Evolutionary conservation across 805 yeast species (phyloP).

Genomic region (Ogataea methylovora): DNA sequence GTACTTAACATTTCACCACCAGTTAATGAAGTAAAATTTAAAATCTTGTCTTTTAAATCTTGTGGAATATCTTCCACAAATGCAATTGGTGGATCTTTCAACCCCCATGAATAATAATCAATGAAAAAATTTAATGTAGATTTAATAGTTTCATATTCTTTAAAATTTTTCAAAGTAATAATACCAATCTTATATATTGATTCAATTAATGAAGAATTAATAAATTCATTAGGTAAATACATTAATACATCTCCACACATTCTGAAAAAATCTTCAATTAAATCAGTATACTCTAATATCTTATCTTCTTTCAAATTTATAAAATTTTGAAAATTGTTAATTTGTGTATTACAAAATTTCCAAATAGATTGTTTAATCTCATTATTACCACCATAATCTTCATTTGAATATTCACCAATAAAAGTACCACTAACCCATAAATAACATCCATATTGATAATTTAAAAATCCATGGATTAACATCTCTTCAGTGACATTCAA

Average conservation of each 20-base stretch:
- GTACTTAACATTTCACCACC: constrained; percentile 52
- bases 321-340: constrained; percentile 45
- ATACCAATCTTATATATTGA: constrained; percentile 54
- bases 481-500: constrained; percentile 59
- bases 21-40: constrained; percentile 38
- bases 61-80: constrained; percentile 50
- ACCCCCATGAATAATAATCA: constrained; percentile 82
- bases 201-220: constrained; percentile 38
- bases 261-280: constrained; percentile 80
- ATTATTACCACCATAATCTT: neutral
- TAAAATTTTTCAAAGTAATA: constrained; percentile 40
- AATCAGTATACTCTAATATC: constrained; percentile 43
- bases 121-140: constrained; percentile 69
- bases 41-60: constrained; percentile 39
- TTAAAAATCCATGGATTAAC: constrained; percentile 62
- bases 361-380: constrained; percentile 56
- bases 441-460: constrained; percentile 71
- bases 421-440: constrained; percentile 85
- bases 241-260: constrained; percentile 71
- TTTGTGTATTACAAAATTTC: constrained; percentile 66
- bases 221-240: constrained; percentile 57
- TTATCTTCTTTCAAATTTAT: constrained; percentile 2
- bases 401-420: constrained; percentile 48
- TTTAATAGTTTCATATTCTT: constrained; percentile 64
- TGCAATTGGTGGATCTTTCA: constrained; percentile 72